Percentiles rank a stretch among this genome's conserved stretches.
Conservation (phyloP, 805 yeast species). For the Kuraishia capsulata region DNA sequence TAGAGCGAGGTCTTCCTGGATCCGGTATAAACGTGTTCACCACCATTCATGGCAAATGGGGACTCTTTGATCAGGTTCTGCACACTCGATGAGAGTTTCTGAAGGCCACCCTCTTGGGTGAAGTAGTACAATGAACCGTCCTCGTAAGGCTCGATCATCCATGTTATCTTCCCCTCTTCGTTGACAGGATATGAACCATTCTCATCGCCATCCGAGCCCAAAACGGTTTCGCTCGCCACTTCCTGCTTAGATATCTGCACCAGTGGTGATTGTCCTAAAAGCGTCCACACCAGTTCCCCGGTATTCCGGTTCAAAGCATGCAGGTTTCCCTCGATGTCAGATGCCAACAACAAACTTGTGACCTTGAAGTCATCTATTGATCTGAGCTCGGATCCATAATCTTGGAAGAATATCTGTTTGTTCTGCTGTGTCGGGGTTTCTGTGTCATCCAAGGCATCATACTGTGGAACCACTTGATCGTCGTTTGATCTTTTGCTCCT, state of each 20-base stretch:
- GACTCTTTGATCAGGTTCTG: conserved; percentile 70
- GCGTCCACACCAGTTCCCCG: conserved; percentile 72
- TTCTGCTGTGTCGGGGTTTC: background rate
- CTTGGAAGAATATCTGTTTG: background rate
- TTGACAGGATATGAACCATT: conserved; percentile 2
- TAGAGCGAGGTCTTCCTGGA: conserved; percentile 66
- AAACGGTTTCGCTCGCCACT: background rate
- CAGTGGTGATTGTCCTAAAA: conserved; percentile 56
- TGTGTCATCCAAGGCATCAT: no score
- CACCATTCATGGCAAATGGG: conserved; percentile 70
- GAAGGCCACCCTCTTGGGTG: conserved; percentile 64
- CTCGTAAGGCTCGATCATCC: conserved; percentile 88
- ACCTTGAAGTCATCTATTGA: conserved; percentile 18
- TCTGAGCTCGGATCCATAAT: background rate
- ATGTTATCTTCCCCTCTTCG: conserved; percentile 31
- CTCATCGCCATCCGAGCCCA: background rate
- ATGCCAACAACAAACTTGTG: conserved; percentile 53
- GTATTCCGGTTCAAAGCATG: conserved; percentile 72
- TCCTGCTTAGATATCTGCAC: conserved; percentile 20
- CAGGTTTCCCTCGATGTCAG: conserved; percentile 81
- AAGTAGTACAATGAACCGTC: conserved; percentile 83
- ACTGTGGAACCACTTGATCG: no score
- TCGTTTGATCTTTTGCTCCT: no score
- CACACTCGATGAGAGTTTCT: conserved; percentile 74
- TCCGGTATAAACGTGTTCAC: conserved; percentile 86